Conservation (phyloP, 2,329 filamentous ascomycete genomes). For the Penicillium sp. region DNA sequence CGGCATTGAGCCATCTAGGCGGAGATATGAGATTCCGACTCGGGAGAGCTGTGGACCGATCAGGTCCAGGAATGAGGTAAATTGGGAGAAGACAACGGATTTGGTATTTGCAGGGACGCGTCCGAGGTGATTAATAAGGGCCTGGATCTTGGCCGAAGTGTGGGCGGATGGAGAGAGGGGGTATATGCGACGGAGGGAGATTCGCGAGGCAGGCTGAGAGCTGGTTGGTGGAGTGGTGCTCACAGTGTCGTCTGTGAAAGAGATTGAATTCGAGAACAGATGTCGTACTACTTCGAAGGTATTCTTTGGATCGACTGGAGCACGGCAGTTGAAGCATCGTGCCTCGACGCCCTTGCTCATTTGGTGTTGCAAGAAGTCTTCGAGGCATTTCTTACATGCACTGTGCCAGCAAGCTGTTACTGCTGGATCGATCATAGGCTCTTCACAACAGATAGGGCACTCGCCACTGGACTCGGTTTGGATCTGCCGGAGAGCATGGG, state of each 20-base stretch:
- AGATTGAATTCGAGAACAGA: conserved; percentile 44
- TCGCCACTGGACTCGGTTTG: conserved; percentile 84
- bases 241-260: conserved; percentile 46
- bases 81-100: conserved; percentile 93
- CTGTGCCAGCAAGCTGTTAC: conserved; percentile 98
- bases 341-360: conserved; percentile 71
- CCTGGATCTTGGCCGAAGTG: conserved; percentile 79
- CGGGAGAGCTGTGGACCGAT: conserved; percentile 76
- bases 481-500: conserved; percentile 86
- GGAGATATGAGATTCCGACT: conserved; percentile 73
- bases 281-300: conserved; percentile 90
- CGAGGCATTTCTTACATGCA: conserved; percentile 88
- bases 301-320: conserved; percentile 75
- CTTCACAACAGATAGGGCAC: conserved; percentile 91
- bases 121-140: conserved; percentile 73
- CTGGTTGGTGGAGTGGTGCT: conserved; percentile 37
- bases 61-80: conserved; percentile 91
- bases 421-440: conserved; percentile 90
- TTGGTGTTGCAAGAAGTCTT: conserved; percentile 86
- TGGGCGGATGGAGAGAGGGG: conserved; percentile 58
- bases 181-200: conserved; percentile 61
- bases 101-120: conserved; percentile 70
- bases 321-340: conserved; percentile 87
- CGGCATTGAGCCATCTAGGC: conserved; percentile 85
- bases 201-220: conserved; percentile 46